Base-by-base conservation (phyloP, 2,329 filamentous ascomycete species). In the Chrysoporthe austroafricana region DNA sequence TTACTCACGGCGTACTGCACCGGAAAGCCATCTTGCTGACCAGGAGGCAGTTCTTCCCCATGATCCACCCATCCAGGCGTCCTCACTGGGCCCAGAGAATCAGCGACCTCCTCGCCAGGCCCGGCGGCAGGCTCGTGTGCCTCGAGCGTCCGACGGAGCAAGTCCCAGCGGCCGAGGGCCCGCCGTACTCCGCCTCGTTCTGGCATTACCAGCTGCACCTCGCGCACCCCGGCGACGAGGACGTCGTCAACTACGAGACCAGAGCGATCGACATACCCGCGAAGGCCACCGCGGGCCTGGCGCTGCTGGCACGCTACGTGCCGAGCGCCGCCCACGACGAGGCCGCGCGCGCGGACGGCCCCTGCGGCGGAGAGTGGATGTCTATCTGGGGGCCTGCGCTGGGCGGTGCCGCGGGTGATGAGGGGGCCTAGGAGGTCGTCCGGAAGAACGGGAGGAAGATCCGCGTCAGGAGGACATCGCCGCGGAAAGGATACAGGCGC, bases 71-170 rank as follows among this genome's bases (percentile, higher is more conserved):
- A 1, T 76, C 79, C 1, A 77, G 82, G 63, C 83, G 88, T 26
- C 79, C 83, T 3, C 75, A 74, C 26, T 90, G 87, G 88, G 84
- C 86, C 14, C 76, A 76, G 65, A 80, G 85, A 65, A 85, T 86
- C 77, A 73, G 78, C 16, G 75, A 83, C 50, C 80, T 90, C 50
- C 79, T 90, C 42, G 72, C 77, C 26, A 80, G 81, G 6, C 73
- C 66, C 11, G 75, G 72, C 34, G 86, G 87, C 32, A 80, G 83
- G 48, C 79, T 90, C 36, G 75, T 90, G 63, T 90, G 88, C 78
- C 84, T 97, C 70, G 93, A 97, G 76, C 96, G 91, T 76, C 93
- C 93, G 11, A 88, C 90, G 1, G 85, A 87, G 70, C 96, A 94
- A 76, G 83, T 87, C 54, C 84, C 90, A 11, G 82, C 82, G 13